Percentiles rank a stretch among this genome's conserved stretches.
Evolutionary conservation across 1,139 yeast genomes (phyloP).

Genomic region (Geotrichum histeridarum): DNA sequence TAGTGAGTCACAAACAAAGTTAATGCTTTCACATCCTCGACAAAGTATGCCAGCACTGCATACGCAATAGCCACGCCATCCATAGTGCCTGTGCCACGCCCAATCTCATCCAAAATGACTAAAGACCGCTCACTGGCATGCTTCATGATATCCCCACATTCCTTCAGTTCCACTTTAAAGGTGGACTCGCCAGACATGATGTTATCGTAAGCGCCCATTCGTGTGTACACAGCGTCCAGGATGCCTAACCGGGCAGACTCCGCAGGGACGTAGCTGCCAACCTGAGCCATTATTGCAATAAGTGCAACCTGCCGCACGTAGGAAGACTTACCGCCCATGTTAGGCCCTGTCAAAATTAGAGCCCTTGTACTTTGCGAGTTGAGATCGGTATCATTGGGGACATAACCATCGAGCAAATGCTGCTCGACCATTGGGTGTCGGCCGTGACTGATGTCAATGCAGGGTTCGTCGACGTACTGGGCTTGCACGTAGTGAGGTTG

Average conservation of each 20-base stretch:
- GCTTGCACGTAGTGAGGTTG: constrained; percentile 55
- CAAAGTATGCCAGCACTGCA: constrained; percentile 62
- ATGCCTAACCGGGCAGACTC: constrained; percentile 51
- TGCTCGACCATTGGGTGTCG: constrained; percentile 79
- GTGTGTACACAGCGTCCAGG: constrained; percentile 48
- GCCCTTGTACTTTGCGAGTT: constrained; percentile 32
- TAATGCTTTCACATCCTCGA: constrained; percentile 47
- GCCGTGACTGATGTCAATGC: constrained; percentile 52
- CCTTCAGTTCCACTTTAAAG: constrained; percentile 69
- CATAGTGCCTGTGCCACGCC: constrained; percentile 75
- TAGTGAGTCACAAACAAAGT: constrained; percentile 84
- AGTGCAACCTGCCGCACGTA: constrained; percentile 61
- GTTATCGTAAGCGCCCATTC: constrained; percentile 73
- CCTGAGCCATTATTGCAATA: constrained; percentile 69
- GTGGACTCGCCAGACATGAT: constrained; percentile 66
- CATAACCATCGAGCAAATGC: constrained; percentile 44
- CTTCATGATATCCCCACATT: constrained; percentile 54
- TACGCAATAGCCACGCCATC: constrained; percentile 89
- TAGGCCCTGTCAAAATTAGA: constrained; percentile 66
- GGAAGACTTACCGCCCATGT: constrained; percentile 77
- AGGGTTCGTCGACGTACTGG: constrained; percentile 47
- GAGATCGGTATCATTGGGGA: constrained; percentile 64
- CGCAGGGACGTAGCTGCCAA: constrained; percentile 84
- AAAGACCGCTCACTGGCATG: constrained; percentile 50
- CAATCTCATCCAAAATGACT: constrained; percentile 60